A percentile compares a stretch with the other conserved stretches of the same genome.
Evolutionary conservation across 2,329 filamentous ascomycete species (phyloP).

Genomic region (Fusarium continuum): DNA sequence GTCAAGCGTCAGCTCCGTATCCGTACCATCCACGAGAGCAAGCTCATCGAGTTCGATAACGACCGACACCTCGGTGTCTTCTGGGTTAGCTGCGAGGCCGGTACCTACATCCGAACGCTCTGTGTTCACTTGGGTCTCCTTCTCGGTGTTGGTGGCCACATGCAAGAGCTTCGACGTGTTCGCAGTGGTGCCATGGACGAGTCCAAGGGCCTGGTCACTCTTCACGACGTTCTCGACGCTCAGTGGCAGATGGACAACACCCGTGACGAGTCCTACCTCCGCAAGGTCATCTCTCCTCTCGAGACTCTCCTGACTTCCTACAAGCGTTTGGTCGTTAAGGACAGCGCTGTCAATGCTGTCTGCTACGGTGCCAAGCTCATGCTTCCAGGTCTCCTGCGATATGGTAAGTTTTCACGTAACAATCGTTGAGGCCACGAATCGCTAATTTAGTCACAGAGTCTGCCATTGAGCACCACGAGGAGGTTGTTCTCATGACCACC

Average conservation of each 20-base stretch:
- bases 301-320: conserved; percentile 92
- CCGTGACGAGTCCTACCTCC: conserved; percentile 90
- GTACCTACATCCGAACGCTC: conserved; percentile 98
- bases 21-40: conserved; percentile 96
- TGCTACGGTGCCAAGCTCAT: conserved; percentile 99
- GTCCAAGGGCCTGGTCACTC: conserved; percentile 85
- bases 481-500: conserved; percentile 97
- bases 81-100: conserved; percentile 98
- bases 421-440: conserved; percentile 11
- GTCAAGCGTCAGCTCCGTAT: conserved; percentile 99
- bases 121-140: conserved; percentile 89
- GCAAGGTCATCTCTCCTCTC: conserved; percentile 88
- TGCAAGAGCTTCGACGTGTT: conserved; percentile 97
- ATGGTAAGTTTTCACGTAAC: conserved; percentile 65
- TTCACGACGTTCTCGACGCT: conserved; percentile 88
- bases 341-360: conserved; percentile 82
- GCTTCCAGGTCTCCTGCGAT: conserved; percentile 94
- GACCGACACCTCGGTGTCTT: conserved; percentile 97
- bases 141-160: conserved; percentile 88
- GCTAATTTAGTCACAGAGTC: conserved; percentile 66
- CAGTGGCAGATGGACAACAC: conserved; percentile 98
- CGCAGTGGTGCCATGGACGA: conserved; percentile 96
- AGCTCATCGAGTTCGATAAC: conserved; percentile 97
- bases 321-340: conserved; percentile 98
- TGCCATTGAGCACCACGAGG: conserved; percentile 92